Base-by-base conservation (phyloP, 371 early-diverging fungal genomes). In the Phascolomyces articulosus region DNA sequence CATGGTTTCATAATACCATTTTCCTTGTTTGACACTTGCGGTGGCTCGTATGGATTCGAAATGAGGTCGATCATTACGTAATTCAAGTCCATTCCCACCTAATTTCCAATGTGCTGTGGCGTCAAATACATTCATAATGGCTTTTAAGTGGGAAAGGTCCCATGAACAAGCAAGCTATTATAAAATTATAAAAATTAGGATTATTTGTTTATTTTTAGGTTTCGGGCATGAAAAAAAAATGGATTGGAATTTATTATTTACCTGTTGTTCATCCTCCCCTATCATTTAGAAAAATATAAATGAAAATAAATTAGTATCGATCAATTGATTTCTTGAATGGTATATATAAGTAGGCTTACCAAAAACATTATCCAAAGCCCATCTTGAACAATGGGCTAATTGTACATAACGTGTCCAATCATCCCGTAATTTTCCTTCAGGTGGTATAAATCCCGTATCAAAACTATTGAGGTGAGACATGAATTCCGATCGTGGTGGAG, bases 1-100 rank as follows among this genome's bases (percentile, higher is more conserved):
- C 7, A 83, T 59, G 0, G 83, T 80, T 64, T 88, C 89, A 60
- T 87, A 88, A 53, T 82, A 86, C 89, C 89, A 88, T 68, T 83
- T 87, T 0, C 85, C 89, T 6, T 63, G 55, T 27, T 68, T 77
- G 18, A 82, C 82, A 53, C 72, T 69, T 1, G 79, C 77, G 11
- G 78, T 79, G 10, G 73, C 77, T 11, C 83, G 71, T 13, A 76
- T 68, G n/a, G 80, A 79, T 64, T 83, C 83, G 69, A 83, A 80
- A 60, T 76, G 71, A 0, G 76, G 74, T 40, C 76, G 62, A 55
- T 83, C 83, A 58, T 83, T 83, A 13, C 83, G 77, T 26, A 83
- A 24, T 76, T 78, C 78, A 20, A 79, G 58, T 7, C 80, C 80
- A 58, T 73, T 76, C 13, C 72, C 67, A 21, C 78, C 75, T 24